Evolutionary conservation across 768 basidiomycete species (phyloP).

Genomic region (Leccinum imitatum): DNA sequence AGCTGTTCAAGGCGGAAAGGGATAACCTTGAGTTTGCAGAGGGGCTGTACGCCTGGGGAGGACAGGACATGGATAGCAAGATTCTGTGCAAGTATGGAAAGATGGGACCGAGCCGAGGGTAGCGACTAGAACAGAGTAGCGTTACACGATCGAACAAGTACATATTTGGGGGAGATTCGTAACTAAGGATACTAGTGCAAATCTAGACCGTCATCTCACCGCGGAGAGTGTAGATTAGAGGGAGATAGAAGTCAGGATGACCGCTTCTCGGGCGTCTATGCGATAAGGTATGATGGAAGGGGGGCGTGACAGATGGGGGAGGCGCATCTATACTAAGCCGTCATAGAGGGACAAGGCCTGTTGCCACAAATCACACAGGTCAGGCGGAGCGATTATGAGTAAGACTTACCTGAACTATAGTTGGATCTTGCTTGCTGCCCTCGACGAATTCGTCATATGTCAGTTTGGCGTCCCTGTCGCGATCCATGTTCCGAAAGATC

Average conservation of each 20-base stretch:
- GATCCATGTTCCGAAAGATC: constrained; percentile 97
- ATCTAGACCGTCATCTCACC: constrained; percentile 14
- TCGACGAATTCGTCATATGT: constrained; percentile 98
- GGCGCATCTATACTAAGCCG: constrained; percentile 71
- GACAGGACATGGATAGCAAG: constrained; percentile 75
- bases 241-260: constrained; percentile 25
- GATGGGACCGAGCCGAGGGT: constrained; percentile 34
- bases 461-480: constrained; percentile 88
- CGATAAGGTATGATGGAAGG: constrained; percentile 21
- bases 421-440: constrained; percentile 98
- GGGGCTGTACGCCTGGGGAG: constrained; percentile 81
- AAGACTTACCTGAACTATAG: constrained; percentile 86
- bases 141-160: constrained; percentile 30
- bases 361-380: constrained; percentile 17
- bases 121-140: constrained; percentile 23
- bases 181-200: constrained; percentile 11
- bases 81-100: constrained; percentile 79
- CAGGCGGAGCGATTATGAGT: constrained; percentile 13
- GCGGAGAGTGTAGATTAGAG: constrained; percentile 24
- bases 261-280: constrained; percentile 22
- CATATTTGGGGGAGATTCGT: constrained; percentile 19
- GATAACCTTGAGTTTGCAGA: constrained; percentile 94
- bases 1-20: constrained; percentile 86
- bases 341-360: constrained; percentile 95
- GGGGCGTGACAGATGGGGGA: neutral